phyloP scores from a whole-genome alignment of 306 rosid species.

The Prunus davidiana region DNA sequence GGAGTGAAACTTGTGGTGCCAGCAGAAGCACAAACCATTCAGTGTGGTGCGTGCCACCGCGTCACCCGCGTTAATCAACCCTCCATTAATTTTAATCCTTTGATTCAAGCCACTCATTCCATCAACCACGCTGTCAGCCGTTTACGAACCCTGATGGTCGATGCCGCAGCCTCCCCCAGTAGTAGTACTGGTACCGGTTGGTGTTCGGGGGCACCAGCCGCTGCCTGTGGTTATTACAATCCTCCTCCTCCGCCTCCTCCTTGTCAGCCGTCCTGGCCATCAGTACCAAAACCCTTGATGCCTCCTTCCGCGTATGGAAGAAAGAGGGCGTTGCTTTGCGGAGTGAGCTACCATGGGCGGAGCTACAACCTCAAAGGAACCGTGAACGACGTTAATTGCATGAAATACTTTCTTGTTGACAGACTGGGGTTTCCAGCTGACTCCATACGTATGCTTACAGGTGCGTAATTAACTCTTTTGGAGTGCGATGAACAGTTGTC shows the following conservation, averaged over 20 bases:
- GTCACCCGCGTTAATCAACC: constrained; percentile 20
- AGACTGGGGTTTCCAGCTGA: constrained; percentile 43
- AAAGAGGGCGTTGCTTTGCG: constrained; percentile 48
- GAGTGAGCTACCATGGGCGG: constrained; percentile 40
- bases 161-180: no score
- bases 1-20: constrained; percentile 36
- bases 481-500: no score
- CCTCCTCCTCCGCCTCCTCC: no score
- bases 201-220: no score
- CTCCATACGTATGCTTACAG: constrained; percentile 58
- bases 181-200: no score
- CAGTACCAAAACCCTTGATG: background rate
- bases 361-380: constrained; percentile 42
- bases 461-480: constrained; percentile 10
- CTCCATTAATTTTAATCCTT: background rate
- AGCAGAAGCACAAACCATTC: constrained; percentile 16
- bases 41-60: constrained; percentile 42
- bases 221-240: no score
- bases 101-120: constrained; percentile 8
- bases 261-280: constrained; percentile 11
- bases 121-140: background rate
- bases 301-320: constrained; percentile 28
- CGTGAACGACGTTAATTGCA: constrained; percentile 42
- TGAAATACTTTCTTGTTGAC: constrained; percentile 47
- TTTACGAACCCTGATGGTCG: no score